phyloP scores from a whole-genome alignment of 768 basidiomycete species.

The Xerocomellus intermedius region DNA sequence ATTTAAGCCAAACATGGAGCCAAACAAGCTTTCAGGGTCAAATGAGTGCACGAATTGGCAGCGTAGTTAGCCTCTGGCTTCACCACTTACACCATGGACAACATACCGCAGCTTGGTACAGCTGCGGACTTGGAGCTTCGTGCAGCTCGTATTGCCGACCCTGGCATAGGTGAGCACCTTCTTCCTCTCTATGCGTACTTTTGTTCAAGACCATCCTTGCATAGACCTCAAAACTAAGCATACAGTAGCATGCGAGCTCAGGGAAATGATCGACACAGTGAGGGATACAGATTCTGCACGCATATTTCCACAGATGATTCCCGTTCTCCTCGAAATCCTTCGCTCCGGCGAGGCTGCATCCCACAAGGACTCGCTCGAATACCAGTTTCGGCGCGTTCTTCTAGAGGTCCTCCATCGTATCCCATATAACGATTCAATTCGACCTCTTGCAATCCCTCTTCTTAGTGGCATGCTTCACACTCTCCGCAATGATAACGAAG shows the following conservation, averaged over 20 bases:
- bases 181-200: background rate
- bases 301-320: slow-evolving; percentile 70
- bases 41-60: background rate
- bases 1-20: slow-evolving; percentile 26
- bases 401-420: slow-evolving; percentile 90
- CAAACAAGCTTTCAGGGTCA: slow-evolving; percentile 36
- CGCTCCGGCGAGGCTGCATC: slow-evolving; percentile 66
- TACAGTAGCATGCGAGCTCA: slow-evolving; percentile 70
- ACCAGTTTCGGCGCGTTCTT: slow-evolving; percentile 81
- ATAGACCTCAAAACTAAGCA: slow-evolving; percentile 72
- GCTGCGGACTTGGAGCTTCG: slow-evolving; percentile 66
- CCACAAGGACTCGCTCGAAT: slow-evolving; percentile 66
- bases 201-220: background rate
- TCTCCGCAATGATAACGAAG: slow-evolving; percentile 90
- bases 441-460: slow-evolving; percentile 62
- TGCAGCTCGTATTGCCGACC: slow-evolving; percentile 72
- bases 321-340: slow-evolving; percentile 69
- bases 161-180: slow-evolving; percentile 55
- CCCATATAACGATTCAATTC: slow-evolving; percentile 75
- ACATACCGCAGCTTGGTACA: slow-evolving; percentile 41
- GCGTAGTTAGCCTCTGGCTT: background rate
- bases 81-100: slow-evolving; percentile 38
- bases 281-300: slow-evolving; percentile 71
- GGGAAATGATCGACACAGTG: slow-evolving; percentile 78
- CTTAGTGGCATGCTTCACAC: slow-evolving; percentile 81